phyloP scores from a whole-genome alignment of 345 rosid species.

The Arabis hirsuta region DNA sequence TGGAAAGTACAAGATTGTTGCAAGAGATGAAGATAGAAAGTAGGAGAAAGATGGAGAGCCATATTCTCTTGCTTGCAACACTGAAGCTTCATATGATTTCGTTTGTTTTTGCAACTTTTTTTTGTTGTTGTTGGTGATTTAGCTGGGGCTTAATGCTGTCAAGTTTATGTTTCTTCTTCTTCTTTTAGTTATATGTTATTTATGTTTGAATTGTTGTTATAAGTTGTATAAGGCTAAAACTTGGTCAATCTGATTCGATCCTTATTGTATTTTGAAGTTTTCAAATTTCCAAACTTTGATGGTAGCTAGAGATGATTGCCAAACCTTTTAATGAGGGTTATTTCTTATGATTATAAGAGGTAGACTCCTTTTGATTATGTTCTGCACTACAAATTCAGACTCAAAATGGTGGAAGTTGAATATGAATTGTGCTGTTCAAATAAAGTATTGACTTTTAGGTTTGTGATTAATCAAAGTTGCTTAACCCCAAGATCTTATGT shows the following conservation, averaged over 20 bases:
- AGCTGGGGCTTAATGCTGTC: conserved; percentile 9
- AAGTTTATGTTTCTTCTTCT: conserved; percentile 2
- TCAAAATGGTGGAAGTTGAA: not conserved
- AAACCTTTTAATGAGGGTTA: not conserved
- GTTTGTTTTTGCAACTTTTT: not conserved
- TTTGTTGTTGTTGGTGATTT: not conserved
- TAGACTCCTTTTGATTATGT: no score
- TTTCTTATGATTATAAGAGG: no score
- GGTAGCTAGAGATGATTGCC: not conserved
- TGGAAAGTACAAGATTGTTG: conserved; percentile 96
- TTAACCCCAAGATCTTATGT: not conserved
- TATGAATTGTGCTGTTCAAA: not conserved
- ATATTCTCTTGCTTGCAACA: conserved; percentile 23
- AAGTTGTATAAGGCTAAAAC: conserved; percentile 14
- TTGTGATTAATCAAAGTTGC: no score
- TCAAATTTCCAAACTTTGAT: not conserved
- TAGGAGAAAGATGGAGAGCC: conserved; percentile 22
- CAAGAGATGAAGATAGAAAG: conserved; percentile 57
- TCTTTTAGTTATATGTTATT: not conserved
- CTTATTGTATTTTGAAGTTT: conserved; percentile 10
- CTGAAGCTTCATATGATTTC: conserved; percentile 20
- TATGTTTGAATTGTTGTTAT: conserved; percentile 4
- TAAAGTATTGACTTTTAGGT: not conserved
- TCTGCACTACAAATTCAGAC: not conserved
- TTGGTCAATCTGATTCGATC: not conserved